Conservation (phyloP, 306 rosid species). For the Lotus japonicus region DNA sequence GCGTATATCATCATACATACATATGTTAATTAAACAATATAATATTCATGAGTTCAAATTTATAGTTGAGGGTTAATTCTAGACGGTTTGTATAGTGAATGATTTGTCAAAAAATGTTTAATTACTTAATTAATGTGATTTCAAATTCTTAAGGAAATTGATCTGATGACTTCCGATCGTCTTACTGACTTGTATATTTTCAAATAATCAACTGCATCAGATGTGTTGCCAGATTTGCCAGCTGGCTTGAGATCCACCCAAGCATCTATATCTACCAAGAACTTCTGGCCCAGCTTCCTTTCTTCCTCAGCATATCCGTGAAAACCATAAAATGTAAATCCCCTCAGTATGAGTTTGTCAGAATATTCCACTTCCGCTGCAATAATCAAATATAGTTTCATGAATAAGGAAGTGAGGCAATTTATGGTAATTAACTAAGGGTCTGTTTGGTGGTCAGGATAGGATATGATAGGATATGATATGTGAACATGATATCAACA, state of each 20-base stretch:
- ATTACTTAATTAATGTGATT: too few species aligned
- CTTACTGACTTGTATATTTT: conserved; percentile 51
- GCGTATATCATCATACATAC: too few species aligned
- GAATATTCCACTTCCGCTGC: conserved; percentile 33
- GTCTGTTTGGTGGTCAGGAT: too few species aligned
- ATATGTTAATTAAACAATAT: too few species aligned
- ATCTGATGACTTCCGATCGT: too few species aligned
- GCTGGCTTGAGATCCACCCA: conserved; percentile 81
- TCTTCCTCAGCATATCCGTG: conserved; percentile 71
- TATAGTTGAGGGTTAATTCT: too few species aligned
- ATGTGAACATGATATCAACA: too few species aligned
- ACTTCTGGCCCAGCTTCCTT: conserved; percentile 65
- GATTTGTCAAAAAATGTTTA: too few species aligned
- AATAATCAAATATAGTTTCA: neutral
- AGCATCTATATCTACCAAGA: conserved; percentile 69
- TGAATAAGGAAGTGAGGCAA: neutral
- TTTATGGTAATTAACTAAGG: neutral
- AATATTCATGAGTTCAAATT: too few species aligned
- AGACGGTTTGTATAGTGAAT: too few species aligned
- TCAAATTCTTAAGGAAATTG: too few species aligned
- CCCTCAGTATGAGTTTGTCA: conserved; percentile 68
- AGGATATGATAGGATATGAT: too few species aligned
- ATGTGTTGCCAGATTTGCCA: conserved; percentile 50
- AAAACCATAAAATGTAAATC: conserved; percentile 68
- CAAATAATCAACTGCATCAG: conserved; percentile 58